These are phyloP conservation scores for Emericellopsis terricola DNA, from an alignment of 495 filamentous ascomycete genomes.

Conservation along the genomic window DNA sequence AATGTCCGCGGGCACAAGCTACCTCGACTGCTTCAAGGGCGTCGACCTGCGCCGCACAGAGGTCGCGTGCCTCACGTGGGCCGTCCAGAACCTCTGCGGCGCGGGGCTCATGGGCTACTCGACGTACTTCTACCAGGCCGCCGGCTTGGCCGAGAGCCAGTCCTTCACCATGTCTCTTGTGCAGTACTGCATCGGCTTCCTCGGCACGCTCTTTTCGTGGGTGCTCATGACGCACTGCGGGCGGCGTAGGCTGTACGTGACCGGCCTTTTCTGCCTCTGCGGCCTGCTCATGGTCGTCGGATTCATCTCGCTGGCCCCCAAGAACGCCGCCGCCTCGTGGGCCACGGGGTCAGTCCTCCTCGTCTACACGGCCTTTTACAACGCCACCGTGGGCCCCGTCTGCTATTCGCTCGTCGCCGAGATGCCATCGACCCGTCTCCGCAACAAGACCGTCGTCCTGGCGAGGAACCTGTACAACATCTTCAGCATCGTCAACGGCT, in stretches of 20 bases:
- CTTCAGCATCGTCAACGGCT: constrained; percentile 11
- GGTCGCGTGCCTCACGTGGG: constrained; percentile 43
- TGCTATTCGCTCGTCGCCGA: constrained; percentile 18
- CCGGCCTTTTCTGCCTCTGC: background rate
- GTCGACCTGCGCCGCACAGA: constrained; percentile 45
- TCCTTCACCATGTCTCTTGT: constrained; percentile 26
- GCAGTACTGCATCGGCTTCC: constrained; percentile 21
- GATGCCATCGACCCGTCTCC: constrained; percentile 18
- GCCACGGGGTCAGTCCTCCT: constrained; percentile 5
- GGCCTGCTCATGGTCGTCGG: background rate
- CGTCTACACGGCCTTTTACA: constrained; percentile 22
- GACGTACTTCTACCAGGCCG: constrained; percentile 48
- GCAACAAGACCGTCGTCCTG: constrained; percentile 18
- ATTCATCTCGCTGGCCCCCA: background rate
- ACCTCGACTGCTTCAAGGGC: constrained; percentile 46
- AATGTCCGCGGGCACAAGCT: constrained; percentile 22
- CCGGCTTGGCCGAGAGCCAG: constrained; percentile 31
- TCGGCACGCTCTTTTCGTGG: constrained; percentile 17
- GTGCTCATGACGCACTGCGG: constrained; percentile 2
- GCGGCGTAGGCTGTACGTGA: constrained; percentile 1
- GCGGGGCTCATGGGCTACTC: constrained; percentile 48
- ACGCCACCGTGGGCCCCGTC: constrained; percentile 23
- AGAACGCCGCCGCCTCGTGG: constrained; percentile 12
- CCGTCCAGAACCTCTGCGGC: constrained; percentile 48
- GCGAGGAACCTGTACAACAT: constrained; percentile 17